Conservation (phyloP, 495 filamentous ascomycete genomes). For the Trichocladium antarcticum region DNA sequence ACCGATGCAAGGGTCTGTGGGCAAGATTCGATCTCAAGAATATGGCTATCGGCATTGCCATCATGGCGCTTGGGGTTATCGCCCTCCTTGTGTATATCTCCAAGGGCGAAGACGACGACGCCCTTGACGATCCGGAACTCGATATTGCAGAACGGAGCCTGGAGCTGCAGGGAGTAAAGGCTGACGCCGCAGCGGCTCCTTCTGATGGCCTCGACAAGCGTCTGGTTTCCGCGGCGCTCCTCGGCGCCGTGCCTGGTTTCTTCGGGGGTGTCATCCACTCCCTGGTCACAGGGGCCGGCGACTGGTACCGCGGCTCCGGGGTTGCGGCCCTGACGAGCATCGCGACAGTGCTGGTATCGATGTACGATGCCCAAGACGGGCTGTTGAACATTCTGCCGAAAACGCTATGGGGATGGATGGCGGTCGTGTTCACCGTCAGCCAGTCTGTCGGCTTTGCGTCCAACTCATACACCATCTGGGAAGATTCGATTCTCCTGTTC, state of each 20-base stretch:
- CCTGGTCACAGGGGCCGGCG: slow-evolving; percentile 23
- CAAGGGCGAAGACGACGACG: slow-evolving; percentile 34
- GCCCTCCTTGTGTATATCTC: slow-evolving; percentile 60
- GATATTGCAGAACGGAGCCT: slow-evolving; percentile 36
- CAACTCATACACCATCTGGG: slow-evolving; percentile 98
- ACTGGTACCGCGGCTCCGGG: slow-evolving; percentile 30
- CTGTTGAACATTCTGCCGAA: slow-evolving; percentile 54
- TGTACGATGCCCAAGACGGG: slow-evolving; percentile 41
- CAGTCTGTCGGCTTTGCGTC: slow-evolving; percentile 88
- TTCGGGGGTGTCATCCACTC: slow-evolving; percentile 21
- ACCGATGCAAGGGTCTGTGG: slow-evolving; percentile 78
- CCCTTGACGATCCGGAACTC: slow-evolving; percentile 34
- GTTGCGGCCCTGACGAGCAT: slow-evolving; percentile 53
- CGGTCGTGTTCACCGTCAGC: slow-evolving; percentile 64
- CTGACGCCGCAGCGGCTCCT: slow-evolving; percentile 19
- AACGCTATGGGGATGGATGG: slow-evolving; percentile 80
- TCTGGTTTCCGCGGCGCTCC: slow-evolving; percentile 26
- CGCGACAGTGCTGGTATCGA: slow-evolving; percentile 45
- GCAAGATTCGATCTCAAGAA: slow-evolving; percentile 76
- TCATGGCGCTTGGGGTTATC: slow-evolving; percentile 56
- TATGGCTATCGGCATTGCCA: slow-evolving; percentile 66
- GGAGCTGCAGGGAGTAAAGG: slow-evolving; percentile 26
- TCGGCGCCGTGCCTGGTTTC: slow-evolving; percentile 23
- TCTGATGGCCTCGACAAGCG: slow-evolving; percentile 27
- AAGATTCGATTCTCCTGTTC: slow-evolving; percentile 88